These are phyloP conservation scores for Acer negundo DNA, from an alignment of 345 rosid genomes.

Conservation along the genomic window DNA sequence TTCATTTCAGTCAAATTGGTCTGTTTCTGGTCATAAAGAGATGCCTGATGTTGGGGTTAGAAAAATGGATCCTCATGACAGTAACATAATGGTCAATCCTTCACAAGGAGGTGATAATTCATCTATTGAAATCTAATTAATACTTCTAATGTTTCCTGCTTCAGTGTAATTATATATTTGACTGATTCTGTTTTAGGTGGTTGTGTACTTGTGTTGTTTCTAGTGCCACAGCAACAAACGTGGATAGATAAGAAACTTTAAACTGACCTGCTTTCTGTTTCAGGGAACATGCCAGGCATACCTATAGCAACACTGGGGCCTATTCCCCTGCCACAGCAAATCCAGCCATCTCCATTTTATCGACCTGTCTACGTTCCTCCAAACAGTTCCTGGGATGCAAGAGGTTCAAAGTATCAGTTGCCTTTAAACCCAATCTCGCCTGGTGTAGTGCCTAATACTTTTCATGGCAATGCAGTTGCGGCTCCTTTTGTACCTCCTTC, in stretches of 20 bases:
- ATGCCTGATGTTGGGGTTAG: slow-evolving; percentile 38
- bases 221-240: slow-evolving; percentile 35
- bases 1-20: slow-evolving; percentile 59
- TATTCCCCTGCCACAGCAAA: slow-evolving; percentile 64
- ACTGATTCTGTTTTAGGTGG: slow-evolving; percentile 34
- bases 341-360: slow-evolving; percentile 67
- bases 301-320: slow-evolving; percentile 61
- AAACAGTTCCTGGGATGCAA: slow-evolving; percentile 76
- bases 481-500: slow-evolving; percentile 76
- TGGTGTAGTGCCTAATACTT: slow-evolving; percentile 45
- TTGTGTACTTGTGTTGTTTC: slow-evolving; percentile 23
- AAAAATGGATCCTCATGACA: slow-evolving; percentile 30
- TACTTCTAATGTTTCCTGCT: not conserved
- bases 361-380: slow-evolving; percentile 70
- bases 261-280: slow-evolving; percentile 38
- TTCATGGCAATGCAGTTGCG: slow-evolving; percentile 52
- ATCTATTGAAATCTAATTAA: slow-evolving; percentile 1
- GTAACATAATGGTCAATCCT: slow-evolving; percentile 32
- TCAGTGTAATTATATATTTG: slow-evolving; percentile 22
- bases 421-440: slow-evolving; percentile 59
- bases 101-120: slow-evolving; percentile 52
- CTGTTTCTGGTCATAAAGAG: slow-evolving; percentile 41
- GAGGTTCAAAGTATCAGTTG: slow-evolving; percentile 55
- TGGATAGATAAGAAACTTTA: slow-evolving; percentile 43
- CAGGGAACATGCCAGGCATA: slow-evolving; percentile 59